These are phyloP conservation scores for Neonectria magnoliae DNA, from an alignment of 2,329 filamentous ascomycete species.

Conservation along the genomic window DNA sequence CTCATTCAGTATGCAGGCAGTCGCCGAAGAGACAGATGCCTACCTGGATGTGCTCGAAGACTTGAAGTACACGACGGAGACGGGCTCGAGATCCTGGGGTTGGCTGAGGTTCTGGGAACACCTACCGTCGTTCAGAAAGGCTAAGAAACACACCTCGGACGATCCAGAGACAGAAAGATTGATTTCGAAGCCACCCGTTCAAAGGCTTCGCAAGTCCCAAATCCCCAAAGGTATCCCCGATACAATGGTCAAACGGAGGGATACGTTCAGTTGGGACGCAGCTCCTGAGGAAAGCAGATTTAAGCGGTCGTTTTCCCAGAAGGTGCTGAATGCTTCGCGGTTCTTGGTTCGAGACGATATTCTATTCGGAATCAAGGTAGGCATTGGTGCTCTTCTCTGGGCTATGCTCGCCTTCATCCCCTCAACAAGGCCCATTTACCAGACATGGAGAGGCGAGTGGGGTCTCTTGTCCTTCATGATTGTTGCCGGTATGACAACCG, in stretches of 20 bases:
- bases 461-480: slow-evolving; percentile 97
- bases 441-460: slow-evolving; percentile 95
- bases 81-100: slow-evolving; percentile 75
- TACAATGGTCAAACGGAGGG: slow-evolving; percentile 61
- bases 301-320: slow-evolving; percentile 57
- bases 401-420: slow-evolving; percentile 89
- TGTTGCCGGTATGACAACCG: slow-evolving; percentile 97
- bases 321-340: slow-evolving; percentile 56
- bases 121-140: slow-evolving; percentile 19
- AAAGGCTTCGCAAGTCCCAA: slow-evolving; percentile 62
- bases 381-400: slow-evolving; percentile 87
- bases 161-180: slow-evolving; percentile 57
- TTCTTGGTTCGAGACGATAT: slow-evolving; percentile 66
- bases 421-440: slow-evolving; percentile 80
- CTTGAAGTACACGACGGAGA: slow-evolving; percentile 76
- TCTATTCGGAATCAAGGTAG: slow-evolving; percentile 90
- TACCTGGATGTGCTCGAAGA: slow-evolving; percentile 89
- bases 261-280: slow-evolving; percentile 67
- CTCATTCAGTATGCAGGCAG: slow-evolving; percentile 88
- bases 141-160: slow-evolving; percentile 34
- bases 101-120: slow-evolving; percentile 84
- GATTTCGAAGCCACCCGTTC: slow-evolving; percentile 53
- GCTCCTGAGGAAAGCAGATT: slow-evolving; percentile 57
- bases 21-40: slow-evolving; percentile 87
- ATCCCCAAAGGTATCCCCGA: slow-evolving; percentile 66